These are phyloP conservation scores for Furcasterigmium sp. DNA, from an alignment of 2,329 filamentous ascomycete genomes.

Conservation along the genomic window DNA sequence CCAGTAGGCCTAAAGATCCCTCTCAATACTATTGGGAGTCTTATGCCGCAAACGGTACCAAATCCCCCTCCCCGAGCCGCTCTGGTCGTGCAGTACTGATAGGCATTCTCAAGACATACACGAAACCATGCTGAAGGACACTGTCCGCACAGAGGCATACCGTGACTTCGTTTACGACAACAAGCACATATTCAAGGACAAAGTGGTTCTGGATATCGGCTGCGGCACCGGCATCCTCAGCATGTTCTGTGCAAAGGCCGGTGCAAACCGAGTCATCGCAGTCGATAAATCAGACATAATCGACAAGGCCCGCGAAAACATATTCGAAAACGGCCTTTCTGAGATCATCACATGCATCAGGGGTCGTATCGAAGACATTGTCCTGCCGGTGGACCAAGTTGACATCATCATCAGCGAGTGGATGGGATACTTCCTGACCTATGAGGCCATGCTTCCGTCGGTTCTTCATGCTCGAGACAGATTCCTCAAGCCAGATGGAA, in stretches of 20 bases:
- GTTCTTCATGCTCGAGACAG: constrained; percentile 83
- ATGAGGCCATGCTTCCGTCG: constrained; percentile 93
- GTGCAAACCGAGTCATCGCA: constrained; percentile 79
- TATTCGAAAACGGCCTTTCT: constrained; percentile 73
- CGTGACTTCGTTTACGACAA: constrained; percentile 93
- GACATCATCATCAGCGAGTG: constrained; percentile 96
- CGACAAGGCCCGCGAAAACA: constrained; percentile 76
- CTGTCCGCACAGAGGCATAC: constrained; percentile 83
- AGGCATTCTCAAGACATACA: constrained; percentile 66
- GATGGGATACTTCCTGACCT: constrained; percentile 95
- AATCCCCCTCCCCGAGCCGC: not conserved
- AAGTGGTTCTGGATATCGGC: constrained; percentile 85
- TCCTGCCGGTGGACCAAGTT: constrained; percentile 70
- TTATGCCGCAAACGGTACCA: constrained; percentile 52
- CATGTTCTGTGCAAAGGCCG: constrained; percentile 91
- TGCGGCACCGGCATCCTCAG: constrained; percentile 81
- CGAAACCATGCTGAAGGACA: constrained; percentile 92
- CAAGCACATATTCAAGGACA: constrained; percentile 79
- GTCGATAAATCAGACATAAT: constrained; percentile 93
- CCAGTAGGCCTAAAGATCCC: constrained; percentile 22
- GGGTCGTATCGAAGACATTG: constrained; percentile 85
- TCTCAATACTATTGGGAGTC: constrained; percentile 55
- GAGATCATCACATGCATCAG: constrained; percentile 72
- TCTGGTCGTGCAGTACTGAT: constrained; percentile 4
- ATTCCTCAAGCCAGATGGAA: constrained; percentile 73